These are phyloP conservation scores for Amanita rubescens DNA, from an alignment of 768 basidiomycete species.

Conservation along the genomic window DNA sequence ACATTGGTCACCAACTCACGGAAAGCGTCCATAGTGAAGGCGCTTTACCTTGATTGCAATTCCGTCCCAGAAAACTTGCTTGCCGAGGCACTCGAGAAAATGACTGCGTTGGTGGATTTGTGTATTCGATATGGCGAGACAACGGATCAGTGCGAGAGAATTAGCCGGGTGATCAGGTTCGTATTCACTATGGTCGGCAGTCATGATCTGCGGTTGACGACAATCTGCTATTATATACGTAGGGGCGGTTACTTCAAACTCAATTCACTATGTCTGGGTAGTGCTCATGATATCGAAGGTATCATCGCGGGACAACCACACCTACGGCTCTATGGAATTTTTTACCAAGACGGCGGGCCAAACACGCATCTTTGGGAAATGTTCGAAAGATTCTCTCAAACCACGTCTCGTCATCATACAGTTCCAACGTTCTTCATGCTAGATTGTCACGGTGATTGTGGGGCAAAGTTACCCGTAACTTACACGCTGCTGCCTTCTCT, in stretches of 20 bases:
- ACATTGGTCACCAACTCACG: neutral
- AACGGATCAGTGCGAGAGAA: neutral
- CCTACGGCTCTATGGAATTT: neutral
- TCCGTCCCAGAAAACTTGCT: too few relatives aligned
- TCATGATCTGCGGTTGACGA: neutral
- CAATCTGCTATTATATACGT: too few relatives aligned
- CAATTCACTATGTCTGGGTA: neutral
- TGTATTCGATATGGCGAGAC: neutral
- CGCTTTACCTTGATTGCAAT: too few relatives aligned
- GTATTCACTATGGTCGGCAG: too few relatives aligned
- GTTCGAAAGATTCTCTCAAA: neutral
- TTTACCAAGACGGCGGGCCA: neutral
- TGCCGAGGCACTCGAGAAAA: neutral
- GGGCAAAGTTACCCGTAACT: too few relatives aligned
- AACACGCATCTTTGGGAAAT: neutral
- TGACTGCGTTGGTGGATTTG: neutral
- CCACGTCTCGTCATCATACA: neutral
- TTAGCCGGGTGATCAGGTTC: neutral
- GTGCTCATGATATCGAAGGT: neutral
- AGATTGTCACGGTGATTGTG: too few relatives aligned
- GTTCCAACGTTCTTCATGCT: neutral
- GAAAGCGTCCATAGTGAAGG: too few relatives aligned
- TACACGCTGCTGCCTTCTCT: neutral
- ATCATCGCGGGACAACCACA: neutral
- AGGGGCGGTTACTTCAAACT: neutral